phyloP scores from a whole-genome alignment of 208 protist genomes.

The Trypanosoma mega region DNA sequence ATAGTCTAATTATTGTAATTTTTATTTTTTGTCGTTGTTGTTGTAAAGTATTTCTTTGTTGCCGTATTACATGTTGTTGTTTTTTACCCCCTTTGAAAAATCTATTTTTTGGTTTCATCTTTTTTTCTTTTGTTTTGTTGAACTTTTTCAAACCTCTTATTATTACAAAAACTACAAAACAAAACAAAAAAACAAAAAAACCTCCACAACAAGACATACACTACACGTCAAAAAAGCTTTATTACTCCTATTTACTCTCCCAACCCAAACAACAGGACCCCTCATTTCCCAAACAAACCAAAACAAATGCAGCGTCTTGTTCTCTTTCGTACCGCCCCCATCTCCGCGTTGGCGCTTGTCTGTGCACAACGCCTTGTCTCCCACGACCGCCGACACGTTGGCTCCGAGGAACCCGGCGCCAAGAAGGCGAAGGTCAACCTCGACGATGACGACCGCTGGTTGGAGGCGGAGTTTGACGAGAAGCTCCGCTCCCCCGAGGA shows the following conservation, averaged over 20 bases:
- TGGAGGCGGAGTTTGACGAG: conserved; percentile 87
- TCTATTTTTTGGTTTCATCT: too few relatives aligned
- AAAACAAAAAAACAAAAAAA: too few relatives aligned
- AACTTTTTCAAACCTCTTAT: too few relatives aligned
- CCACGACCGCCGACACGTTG: neutral
- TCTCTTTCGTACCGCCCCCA: conserved; percentile 4
- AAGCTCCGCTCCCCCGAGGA: conserved; percentile 82
- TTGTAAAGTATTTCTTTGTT: too few relatives aligned
- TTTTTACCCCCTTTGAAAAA: too few relatives aligned
- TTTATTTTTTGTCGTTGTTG: too few relatives aligned
- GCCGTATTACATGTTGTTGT: too few relatives aligned
- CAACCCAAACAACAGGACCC: neutral
- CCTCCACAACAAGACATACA: too few relatives aligned
- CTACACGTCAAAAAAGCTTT: too few relatives aligned
- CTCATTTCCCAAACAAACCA: neutral
- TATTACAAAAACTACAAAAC: too few relatives aligned
- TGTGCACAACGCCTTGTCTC: neutral
- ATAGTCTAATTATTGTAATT: too few relatives aligned
- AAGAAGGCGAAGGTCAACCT: conserved; percentile 55
- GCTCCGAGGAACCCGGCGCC: conserved; percentile 29
- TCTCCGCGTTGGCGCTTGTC: neutral
- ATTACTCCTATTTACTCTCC: too few relatives aligned
- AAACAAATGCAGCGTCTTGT: conserved; percentile 28
- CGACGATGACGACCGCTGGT: conserved; percentile 69
- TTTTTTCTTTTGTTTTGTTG: conserved; percentile 7